Percentiles rank a stretch among this genome's conserved stretches.
phyloP scores from a whole-genome alignment of 1,139 yeast genomes.

The Candida sanyaensis region DNA sequence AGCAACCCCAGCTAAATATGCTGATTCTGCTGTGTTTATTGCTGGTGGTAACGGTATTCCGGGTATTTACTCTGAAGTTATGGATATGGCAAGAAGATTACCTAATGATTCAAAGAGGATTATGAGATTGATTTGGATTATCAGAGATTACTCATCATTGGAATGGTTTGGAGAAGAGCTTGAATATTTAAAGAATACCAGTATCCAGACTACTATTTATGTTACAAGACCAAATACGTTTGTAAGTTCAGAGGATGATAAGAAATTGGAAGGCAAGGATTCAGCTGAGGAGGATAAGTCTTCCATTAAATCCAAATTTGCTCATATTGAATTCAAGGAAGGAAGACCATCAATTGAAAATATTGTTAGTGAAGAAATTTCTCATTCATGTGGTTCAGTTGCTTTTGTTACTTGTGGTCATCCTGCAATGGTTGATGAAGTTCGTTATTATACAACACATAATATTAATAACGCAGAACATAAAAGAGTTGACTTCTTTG shows the following conservation, averaged over 20 bases:
- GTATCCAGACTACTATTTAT: conserved; percentile 31
- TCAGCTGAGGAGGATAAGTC: conserved; percentile 4
- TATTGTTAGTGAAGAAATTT: conserved; percentile 27
- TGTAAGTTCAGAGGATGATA: conserved; percentile 5
- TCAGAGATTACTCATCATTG: conserved; percentile 33
- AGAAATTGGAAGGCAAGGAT: conserved; percentile 5
- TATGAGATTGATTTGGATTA: conserved; percentile 16
- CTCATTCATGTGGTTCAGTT: conserved; percentile 32
- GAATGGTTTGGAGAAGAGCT: conserved; percentile 39
- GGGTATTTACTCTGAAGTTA: conserved; percentile 42
- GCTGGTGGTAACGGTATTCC: conserved; percentile 50
- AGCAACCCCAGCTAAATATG: conserved; percentile 27
- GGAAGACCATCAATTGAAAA: conserved; percentile 36
- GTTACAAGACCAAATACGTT: conserved; percentile 28
- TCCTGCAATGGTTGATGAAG: conserved; percentile 51
- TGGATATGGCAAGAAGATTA: conserved; percentile 32
- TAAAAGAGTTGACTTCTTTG: conserved; percentile 38
- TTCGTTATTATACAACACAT: conserved; percentile 37
- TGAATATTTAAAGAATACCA: conserved; percentile 22
- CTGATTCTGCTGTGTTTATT: conserved; percentile 37
- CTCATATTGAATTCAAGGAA: conserved; percentile 31
- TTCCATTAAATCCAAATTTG: conserved; percentile 21
- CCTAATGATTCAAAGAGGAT: conserved; percentile 18
- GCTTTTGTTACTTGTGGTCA: conserved; percentile 58
- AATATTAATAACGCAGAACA: conserved; percentile 23